phyloP scores from a whole-genome alignment of 2,329 filamentous ascomycete species.

The Bipolaris victoriae region DNA sequence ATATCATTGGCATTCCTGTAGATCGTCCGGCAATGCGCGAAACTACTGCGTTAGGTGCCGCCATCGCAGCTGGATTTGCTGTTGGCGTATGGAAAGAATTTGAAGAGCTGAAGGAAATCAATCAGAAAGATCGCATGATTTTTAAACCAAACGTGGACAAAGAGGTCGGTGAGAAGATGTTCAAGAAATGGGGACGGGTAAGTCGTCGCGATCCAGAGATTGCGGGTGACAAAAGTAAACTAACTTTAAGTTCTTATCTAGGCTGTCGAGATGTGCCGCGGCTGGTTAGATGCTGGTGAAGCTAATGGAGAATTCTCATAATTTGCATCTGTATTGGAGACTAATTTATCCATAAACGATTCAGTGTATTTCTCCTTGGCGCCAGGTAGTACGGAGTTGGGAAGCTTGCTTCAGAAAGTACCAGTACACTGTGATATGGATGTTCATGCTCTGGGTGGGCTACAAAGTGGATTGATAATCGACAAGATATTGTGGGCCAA shows the following conservation, averaged over 20 bases:
- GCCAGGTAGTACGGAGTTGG: slow-evolving; percentile 2
- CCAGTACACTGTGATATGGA: background rate
- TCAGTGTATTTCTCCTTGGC: slow-evolving; percentile 18
- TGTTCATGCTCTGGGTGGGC: background rate
- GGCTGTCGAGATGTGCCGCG: slow-evolving; percentile 78
- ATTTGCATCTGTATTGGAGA: slow-evolving; percentile 31
- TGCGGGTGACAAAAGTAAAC: slow-evolving; percentile 4
- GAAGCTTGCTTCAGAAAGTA: background rate
- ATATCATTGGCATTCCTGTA: slow-evolving; percentile 82
- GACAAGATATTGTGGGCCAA: background rate
- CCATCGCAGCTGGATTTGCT: slow-evolving; percentile 87
- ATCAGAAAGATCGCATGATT: slow-evolving; percentile 69
- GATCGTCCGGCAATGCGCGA: slow-evolving; percentile 87
- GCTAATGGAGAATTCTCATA: slow-evolving; percentile 42
- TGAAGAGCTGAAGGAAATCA: slow-evolving; percentile 74
- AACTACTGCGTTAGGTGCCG: slow-evolving; percentile 85
- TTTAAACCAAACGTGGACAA: slow-evolving; percentile 71
- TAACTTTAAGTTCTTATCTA: slow-evolving; percentile 9
- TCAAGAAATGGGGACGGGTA: slow-evolving; percentile 71
- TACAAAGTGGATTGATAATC: background rate
- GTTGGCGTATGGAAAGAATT: slow-evolving; percentile 79
- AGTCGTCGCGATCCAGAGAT: background rate
- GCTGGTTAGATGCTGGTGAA: slow-evolving; percentile 65
- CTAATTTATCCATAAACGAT: slow-evolving; percentile 33
- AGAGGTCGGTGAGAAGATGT: slow-evolving; percentile 66